Percentiles rank a stretch among this genome's conserved stretches.
Evolutionary conservation across 352 stramenopile species (phyloP).

Genomic region (Globisporangium heterothallicum): DNA sequence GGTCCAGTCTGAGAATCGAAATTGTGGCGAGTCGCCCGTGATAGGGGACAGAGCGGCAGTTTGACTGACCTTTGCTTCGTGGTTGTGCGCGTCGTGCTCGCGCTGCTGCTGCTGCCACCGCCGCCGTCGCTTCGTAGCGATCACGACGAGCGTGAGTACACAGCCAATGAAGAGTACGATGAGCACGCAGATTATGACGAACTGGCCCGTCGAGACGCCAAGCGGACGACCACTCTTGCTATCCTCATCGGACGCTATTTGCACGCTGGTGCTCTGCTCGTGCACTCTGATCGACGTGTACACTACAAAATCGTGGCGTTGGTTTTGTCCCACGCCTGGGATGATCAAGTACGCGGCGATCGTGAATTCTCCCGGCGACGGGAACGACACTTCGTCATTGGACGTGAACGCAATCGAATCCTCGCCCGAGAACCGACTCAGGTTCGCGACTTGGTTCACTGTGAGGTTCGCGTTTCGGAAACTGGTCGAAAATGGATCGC

Average conservation of each 20-base stretch:
- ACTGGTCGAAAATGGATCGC: constrained; percentile 17
- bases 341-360: constrained; percentile 34
- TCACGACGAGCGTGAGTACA: constrained; percentile 13
- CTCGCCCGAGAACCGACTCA: constrained; percentile 7
- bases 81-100: background rate
- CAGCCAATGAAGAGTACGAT: constrained; percentile 19
- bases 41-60: constrained; percentile 7
- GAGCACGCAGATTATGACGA: constrained; percentile 19
- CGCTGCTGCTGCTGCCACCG: constrained; percentile 5
- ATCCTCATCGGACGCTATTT: background rate
- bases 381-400: constrained; percentile 20
- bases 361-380: constrained; percentile 17
- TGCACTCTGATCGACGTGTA: constrained; percentile 15
- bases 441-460: constrained; percentile 15
- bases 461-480: constrained; percentile 18
- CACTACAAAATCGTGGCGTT: constrained; percentile 30
- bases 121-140: constrained; percentile 10
- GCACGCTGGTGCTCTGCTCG: background rate
- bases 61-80: constrained; percentile 11
- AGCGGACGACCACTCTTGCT: background rate
- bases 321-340: background rate
- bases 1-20: constrained; percentile 38
- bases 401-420: constrained; percentile 18
- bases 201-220: constrained; percentile 19
- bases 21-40: constrained; percentile 19